Base-by-base conservation (phyloP, 2,329 filamentous ascomycete species). In the Microcyclospora pomicola region DNA sequence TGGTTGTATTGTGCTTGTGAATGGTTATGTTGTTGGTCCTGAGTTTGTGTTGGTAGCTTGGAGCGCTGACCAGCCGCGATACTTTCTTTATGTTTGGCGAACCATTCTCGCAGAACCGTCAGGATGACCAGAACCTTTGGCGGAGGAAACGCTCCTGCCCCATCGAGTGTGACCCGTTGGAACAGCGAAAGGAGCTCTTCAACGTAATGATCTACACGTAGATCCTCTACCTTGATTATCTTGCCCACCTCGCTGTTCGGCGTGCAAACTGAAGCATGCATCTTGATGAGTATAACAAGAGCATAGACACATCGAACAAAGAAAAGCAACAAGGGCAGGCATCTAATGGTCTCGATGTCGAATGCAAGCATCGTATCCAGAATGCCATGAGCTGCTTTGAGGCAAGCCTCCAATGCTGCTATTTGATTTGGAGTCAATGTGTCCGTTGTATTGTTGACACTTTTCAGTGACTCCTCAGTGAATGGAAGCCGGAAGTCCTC, bases 261-360 rank as follows among this genome's bases (percentile, higher is more conserved):
- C n/a, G 59, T 61, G 3, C 62, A 66, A 6, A 68, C 63, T 1
- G 70, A 69, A 34, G 73, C 69, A 55, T 71, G 73, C 61, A 76
- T 67, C 48, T 75, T 75, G 56, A 75, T 72, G 6, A 76, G 60
- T 27, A 73, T 67, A 5, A 75, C 68, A 15, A 72, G 63, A 11
- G 71, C 68, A 48, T 75, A 75, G 9, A 70, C 67, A 34, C 68
- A 64, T 29, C 71, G 66, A 13, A 74, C 69, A 49, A 72, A 52
- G 33, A 45, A 52, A 5, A 53, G 41, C 33, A 68, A 64, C 34
- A 68, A 65, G 6, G 67, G 67, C 4, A 69, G 45, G 1, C 57
- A 58, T 24, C 61, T 52, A 24, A 68, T 54, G 2, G 54, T 59
- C 11, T 66, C 60, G 6, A 60, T 61, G 24, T 67, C 63, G 32